Conservation (phyloP, 2,329 filamentous ascomycete species). For the Aspergillus versicolor region DNA sequence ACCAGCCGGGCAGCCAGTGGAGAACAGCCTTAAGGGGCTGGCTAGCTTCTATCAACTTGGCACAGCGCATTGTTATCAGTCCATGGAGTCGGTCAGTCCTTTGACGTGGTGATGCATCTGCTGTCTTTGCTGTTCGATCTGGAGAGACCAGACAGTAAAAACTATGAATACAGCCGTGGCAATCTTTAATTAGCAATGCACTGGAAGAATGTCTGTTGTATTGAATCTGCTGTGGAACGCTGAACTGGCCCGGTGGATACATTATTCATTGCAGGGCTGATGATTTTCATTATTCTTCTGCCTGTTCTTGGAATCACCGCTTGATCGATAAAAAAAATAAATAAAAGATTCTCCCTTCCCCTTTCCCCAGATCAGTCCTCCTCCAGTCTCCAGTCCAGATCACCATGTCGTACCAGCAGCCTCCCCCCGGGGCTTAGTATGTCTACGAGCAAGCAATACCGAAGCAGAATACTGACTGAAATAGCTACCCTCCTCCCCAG, state of each 20-base stretch:
- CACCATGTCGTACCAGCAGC: slow-evolving; percentile 3
- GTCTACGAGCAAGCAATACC: neutral
- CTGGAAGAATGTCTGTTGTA: neutral
- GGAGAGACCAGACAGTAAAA: no score
- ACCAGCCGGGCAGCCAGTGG: neutral
- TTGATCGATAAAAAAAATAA: neutral
- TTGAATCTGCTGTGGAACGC: neutral
- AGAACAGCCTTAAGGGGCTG: slow-evolving; percentile 7
- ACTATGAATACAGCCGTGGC: no score
- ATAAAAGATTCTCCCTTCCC: neutral
- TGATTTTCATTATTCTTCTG: slow-evolving; percentile 13
- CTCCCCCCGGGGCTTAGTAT: slow-evolving; percentile 12
- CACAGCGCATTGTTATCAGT: neutral
- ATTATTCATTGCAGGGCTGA: slow-evolving; percentile 21
- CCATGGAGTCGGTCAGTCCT: neutral
- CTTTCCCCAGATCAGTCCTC: neutral
- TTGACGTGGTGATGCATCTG: no score
- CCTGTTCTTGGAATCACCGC: neutral
- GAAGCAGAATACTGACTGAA: neutral
- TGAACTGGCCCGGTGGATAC: neutral
- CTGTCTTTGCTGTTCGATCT: no score
- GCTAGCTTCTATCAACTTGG: neutral
- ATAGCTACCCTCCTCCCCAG: slow-evolving; percentile 16
- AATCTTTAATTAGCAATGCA: no score
- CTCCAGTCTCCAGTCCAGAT: neutral